Evolutionary conservation across 352 stramenopile species (phyloP).

Genomic region (Pythium grandisporangium): DNA sequence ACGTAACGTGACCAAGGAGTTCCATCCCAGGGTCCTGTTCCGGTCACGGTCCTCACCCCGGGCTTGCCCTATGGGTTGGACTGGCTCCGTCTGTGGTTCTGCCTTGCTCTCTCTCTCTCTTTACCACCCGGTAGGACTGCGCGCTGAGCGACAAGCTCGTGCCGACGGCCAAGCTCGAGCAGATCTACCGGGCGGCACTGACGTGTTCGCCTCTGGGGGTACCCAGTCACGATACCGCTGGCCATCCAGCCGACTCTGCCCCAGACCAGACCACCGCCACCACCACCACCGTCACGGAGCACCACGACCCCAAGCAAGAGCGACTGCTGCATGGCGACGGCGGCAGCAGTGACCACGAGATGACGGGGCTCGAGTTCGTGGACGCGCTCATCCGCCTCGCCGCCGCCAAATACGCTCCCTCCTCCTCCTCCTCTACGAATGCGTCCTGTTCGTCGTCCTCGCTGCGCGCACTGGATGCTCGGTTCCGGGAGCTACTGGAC

Average conservation of each 20-base stretch:
- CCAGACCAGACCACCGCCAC: too few relatives aligned
- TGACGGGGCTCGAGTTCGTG: constrained; percentile 55
- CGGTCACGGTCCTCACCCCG: too few relatives aligned
- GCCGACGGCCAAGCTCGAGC: constrained; percentile 27
- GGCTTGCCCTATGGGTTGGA: too few relatives aligned
- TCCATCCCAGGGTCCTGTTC: too few relatives aligned
- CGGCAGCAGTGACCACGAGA: constrained; percentile 27
- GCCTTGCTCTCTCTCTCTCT: background rate
- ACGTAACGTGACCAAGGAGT: too few relatives aligned
- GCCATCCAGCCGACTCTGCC: too few relatives aligned
- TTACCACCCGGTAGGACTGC: constrained; percentile 22
- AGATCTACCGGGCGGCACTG: constrained; percentile 30
- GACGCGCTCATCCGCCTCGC: constrained; percentile 52
- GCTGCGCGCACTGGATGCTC: constrained; percentile 43
- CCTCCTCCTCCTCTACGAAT: too few relatives aligned
- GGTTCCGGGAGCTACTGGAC: constrained; percentile 63
- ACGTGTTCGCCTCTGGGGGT: constrained; percentile 12
- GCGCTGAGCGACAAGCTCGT: constrained; percentile 33
- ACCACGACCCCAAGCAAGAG: background rate
- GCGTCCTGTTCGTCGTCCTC: too few relatives aligned
- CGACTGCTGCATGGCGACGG: too few relatives aligned
- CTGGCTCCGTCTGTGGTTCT: too few relatives aligned
- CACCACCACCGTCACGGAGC: too few relatives aligned
- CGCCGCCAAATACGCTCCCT: constrained; percentile 32
- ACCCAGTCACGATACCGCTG: too few relatives aligned